Conservation (phyloP, 495 filamentous ascomycete species). For the Talaromyces adpressus region DNA sequence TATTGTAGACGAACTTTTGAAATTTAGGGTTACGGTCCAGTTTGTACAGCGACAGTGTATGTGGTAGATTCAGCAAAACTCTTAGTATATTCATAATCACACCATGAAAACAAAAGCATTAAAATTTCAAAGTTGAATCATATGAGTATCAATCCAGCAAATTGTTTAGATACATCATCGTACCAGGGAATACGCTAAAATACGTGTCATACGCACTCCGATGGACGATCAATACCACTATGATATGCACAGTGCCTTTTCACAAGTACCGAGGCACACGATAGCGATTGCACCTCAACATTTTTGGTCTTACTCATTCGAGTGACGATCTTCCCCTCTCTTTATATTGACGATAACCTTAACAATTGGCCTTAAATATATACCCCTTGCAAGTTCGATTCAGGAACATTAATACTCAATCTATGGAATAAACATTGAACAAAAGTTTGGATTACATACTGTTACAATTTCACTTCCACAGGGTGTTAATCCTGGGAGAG, state of each 20-base stretch:
- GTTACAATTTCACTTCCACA: neutral
- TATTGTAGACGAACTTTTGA: neutral
- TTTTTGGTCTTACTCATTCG: neutral
- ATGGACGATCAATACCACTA: neutral
- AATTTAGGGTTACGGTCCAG: neutral
- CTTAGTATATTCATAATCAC: neutral
- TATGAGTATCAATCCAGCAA: neutral
- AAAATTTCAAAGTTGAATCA: neutral
- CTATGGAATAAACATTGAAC: neutral
- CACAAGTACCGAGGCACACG: slow-evolving; percentile 4
- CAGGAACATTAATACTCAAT: neutral
- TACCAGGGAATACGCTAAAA: neutral
- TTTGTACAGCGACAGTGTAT: neutral
- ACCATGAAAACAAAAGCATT: neutral
- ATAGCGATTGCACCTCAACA: neutral
- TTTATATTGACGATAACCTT: neutral
- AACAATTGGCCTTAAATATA: neutral
- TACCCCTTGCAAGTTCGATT: neutral
- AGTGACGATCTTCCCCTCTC: neutral
- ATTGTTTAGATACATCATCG: neutral
- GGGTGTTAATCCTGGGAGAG: neutral
- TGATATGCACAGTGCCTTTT: neutral
- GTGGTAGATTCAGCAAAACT: neutral
- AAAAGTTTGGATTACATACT: neutral
- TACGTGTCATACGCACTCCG: neutral